Evolutionary conservation across 164 flowering plant species (phyloP).

Genomic region (Liquidambar formosana): DNA sequence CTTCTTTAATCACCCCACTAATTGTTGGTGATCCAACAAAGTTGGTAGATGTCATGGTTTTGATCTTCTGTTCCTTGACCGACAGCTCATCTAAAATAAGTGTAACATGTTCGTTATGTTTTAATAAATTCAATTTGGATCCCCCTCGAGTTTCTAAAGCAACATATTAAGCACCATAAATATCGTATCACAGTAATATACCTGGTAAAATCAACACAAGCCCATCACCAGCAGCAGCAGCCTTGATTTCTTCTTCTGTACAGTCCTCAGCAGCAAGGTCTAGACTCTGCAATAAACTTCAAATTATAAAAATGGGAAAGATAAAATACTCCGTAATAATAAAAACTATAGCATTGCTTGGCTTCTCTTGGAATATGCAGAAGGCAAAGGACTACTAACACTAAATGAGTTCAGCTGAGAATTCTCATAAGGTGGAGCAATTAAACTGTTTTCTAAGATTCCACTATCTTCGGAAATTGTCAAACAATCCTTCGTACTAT

Average conservation of each 20-base stretch:
- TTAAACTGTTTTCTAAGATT: no score
- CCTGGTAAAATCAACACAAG: conserved; percentile 19
- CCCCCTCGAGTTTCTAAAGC: not conserved
- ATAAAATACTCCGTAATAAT: no score
- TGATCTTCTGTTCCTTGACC: conserved; percentile 21
- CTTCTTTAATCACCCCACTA: conserved; percentile 25
- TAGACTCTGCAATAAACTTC: conserved; percentile 24
- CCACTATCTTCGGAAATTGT: no score
- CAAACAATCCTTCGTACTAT: no score
- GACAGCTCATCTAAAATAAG: conserved; percentile 16
- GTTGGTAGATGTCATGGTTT: conserved; percentile 8
- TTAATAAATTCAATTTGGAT: not conserved
- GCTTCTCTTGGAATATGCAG: not conserved
- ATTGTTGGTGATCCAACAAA: conserved; percentile 30
- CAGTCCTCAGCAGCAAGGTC: conserved; percentile 9
- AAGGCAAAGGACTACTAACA: conserved; percentile 1
- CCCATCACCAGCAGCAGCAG: conserved; percentile 7
- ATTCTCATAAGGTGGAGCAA: no score
- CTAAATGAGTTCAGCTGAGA: no score
- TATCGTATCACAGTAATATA: conserved; percentile 4
- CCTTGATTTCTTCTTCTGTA: conserved; percentile 11
- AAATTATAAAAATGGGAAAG: conserved; percentile 1
- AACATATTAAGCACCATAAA: not conserved
- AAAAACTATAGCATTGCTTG: not conserved
- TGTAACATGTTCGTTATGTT: no score